Base-by-base conservation (phyloP, 2,329 filamentous ascomycete genomes). In the Geoglossum cookeanum region DNA sequence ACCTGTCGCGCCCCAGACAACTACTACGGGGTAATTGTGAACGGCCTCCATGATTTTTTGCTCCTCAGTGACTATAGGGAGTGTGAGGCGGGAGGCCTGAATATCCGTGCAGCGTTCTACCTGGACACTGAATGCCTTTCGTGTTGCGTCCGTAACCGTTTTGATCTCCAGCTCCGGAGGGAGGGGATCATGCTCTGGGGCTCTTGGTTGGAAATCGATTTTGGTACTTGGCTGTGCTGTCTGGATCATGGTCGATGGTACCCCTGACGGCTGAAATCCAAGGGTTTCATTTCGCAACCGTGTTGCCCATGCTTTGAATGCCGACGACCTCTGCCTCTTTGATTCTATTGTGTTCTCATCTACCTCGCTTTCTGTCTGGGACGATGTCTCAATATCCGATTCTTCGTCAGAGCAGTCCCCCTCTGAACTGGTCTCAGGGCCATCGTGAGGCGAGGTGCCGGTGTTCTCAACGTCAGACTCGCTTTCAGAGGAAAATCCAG, bases 41-140 rank as follows among this genome's bases (percentile, higher is more conserved):
- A 98, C 88, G 0, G 90, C 89, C 70, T 98, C 92, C 90, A 98
- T 97, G 33, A 98, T 90, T 65, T 85, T 89, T 67, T 98, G 92
- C 69, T 98, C 92, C 68, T 97, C 90, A 1, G 87, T 87, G 1
- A 97, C 88, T 0, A 98, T 87, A 0, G 92, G 92, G 15, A 98
- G 76, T 58, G 85, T 80, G 52, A 94, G 69, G 11, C 92, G 81
- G 9, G 83, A 80, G 53, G 83, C 78, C 67, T 96, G 87, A 27
- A 97, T 85, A 17, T 85, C 83, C 4, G 81, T 72, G 0, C 78
- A 72, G 58, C 92, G 80, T 44, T 78, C 72, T 1, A 96, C 82
- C 1, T 78, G 69, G 1, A 96, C 83, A 60, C 82, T 84, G 66
- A 81, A 90, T 0, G 84, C 85, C 65, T 90, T 91, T 60, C 89